These are phyloP conservation scores for Aspergillus melleus DNA, from an alignment of 2,329 filamentous ascomycete species.

Conservation along the genomic window DNA sequence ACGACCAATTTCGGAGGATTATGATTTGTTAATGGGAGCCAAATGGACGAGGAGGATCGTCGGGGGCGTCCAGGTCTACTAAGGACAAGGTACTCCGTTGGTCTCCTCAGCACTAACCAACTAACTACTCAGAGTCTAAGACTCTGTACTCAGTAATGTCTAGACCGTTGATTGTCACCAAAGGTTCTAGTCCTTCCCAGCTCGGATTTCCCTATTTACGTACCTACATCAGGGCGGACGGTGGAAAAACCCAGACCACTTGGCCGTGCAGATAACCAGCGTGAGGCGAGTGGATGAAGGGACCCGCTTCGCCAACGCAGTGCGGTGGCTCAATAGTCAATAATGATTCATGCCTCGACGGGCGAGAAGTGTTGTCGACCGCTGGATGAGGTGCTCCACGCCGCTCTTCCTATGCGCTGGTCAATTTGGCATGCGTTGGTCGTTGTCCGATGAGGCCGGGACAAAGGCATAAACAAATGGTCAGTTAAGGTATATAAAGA, in stretches of 20 bases:
- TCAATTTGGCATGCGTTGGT: conserved; percentile 24
- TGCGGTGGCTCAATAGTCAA: conserved; percentile 1
- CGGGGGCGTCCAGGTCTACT: background rate
- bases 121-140: too few species aligned
- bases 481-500: conserved; percentile 1
- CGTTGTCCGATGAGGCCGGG: conserved; percentile 5
- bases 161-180: background rate
- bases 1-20: background rate
- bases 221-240: conserved; percentile 20
- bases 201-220: conserved; percentile 11
- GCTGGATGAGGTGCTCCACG: conserved; percentile 18
- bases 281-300: conserved; percentile 23
- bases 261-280: conserved; percentile 25
- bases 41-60: background rate
- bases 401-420: conserved; percentile 23
- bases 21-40: background rate
- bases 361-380: background rate
- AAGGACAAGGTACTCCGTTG: too few species aligned
- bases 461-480: background rate
- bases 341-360: conserved; percentile 1
- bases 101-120: background rate
- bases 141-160: background rate
- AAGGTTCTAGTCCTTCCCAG: background rate
- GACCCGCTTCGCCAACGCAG: conserved; percentile 26
- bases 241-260: conserved; percentile 11